These are phyloP conservation scores for Pelargonium fulgidum DNA, from an alignment of 441 rosid genomes.

Conservation along the genomic window DNA sequence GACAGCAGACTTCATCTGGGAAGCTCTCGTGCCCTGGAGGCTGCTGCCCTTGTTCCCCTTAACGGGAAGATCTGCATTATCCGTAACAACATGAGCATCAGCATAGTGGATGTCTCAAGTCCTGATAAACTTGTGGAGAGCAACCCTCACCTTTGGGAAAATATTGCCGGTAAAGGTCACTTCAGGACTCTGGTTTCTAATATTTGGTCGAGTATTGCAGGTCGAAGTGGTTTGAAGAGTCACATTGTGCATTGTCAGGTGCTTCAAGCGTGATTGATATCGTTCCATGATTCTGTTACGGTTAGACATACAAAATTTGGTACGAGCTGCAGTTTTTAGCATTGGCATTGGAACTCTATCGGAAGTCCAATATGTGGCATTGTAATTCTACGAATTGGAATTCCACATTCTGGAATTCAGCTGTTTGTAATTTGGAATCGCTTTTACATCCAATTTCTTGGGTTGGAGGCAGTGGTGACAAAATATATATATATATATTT, in stretches of 20 bases:
- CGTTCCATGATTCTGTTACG: too few relatives aligned
- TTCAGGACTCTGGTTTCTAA: constrained; percentile 41
- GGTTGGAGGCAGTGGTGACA: not conserved
- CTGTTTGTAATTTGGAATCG: not conserved
- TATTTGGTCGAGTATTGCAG: constrained; percentile 43
- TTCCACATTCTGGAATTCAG: constrained; percentile 2
- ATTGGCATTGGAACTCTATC: not conserved
- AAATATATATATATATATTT: too few relatives aligned
- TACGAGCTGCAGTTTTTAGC: not conserved
- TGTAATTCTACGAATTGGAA: not conserved
- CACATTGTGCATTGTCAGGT: constrained; percentile 50
- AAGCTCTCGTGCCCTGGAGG: constrained; percentile 42
- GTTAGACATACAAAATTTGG: not conserved
- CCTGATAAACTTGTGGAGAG: constrained; percentile 31
- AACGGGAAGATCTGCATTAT: constrained; percentile 45
- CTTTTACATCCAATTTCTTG: not conserved
- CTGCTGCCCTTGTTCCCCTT: constrained; percentile 43
- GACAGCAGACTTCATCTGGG: constrained; percentile 48
- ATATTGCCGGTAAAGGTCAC: constrained; percentile 39
- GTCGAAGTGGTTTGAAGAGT: constrained; percentile 43
- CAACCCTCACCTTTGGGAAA: constrained; percentile 45
- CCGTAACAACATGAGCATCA: constrained; percentile 47
- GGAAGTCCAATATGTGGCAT: constrained; percentile 1
- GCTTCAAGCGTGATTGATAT: constrained; percentile 29
- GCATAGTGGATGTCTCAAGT: constrained; percentile 38